A percentile compares a stretch with the other conserved stretches of the same genome.
Evolutionary conservation across 2,329 filamentous ascomycete species (phyloP).

Genomic region (Pseudogymnoascus sp.): DNA sequence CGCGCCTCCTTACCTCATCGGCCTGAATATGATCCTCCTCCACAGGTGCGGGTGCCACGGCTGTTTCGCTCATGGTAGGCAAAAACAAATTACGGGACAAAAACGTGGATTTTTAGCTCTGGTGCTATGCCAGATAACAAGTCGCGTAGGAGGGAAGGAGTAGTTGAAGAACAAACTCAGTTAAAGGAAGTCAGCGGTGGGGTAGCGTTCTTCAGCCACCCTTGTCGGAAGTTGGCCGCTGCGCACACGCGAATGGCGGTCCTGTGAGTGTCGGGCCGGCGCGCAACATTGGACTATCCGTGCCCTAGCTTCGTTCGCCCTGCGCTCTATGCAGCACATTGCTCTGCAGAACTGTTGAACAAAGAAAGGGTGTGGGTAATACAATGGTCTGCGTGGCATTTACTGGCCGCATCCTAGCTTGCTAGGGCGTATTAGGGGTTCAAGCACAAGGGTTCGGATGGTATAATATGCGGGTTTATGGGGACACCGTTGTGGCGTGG

Average conservation of each 20-base stretch:
- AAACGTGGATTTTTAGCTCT: background rate
- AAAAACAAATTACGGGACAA: background rate
- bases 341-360: background rate
- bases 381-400: background rate
- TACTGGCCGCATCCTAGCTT: background rate
- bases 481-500: background rate
- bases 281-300: background rate
- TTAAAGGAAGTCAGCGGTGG: background rate
- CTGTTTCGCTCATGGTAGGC: background rate
- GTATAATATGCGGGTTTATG: background rate
- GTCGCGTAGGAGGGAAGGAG: background rate
- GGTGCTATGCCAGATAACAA: background rate
- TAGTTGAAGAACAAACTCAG: background rate
- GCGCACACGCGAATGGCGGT: background rate
- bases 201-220: background rate
- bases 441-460: background rate
- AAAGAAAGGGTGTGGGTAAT: background rate
- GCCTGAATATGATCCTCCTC: background rate
- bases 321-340: background rate
- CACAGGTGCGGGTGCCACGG: background rate
- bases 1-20: background rate
- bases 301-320: background rate
- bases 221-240: background rate
- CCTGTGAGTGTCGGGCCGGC: background rate
- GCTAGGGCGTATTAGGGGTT: background rate